Base-by-base conservation (phyloP, 2,329 filamentous ascomycete species). In the Daldinia sp. region DNA sequence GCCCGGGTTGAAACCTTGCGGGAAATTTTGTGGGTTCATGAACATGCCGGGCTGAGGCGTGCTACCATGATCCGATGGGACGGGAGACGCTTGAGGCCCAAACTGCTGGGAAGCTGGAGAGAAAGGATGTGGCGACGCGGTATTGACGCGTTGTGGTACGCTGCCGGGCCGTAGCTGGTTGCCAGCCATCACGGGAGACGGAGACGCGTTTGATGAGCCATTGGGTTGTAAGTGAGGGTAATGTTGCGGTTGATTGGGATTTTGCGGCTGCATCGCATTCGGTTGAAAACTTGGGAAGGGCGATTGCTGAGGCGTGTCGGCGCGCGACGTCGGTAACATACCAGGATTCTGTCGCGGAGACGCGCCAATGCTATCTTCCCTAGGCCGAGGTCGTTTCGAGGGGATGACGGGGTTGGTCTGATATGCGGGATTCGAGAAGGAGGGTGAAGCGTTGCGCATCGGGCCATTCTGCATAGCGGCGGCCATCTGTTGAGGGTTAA, bases 101-200 rank as follows among this genome's bases (percentile, higher is more conserved):
- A 92, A 91, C 73, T 91, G 90, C 70, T 90, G 89, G 29, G 86
- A 84, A 59, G 89, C 88, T 13, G 91, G 91, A 1, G 91, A 94
- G 76, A 96, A 97, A 0, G 93, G 92, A 77, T 95, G 94, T 3
- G 95, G 94, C 29, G 95, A 98, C 41, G 93, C 90, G 45, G 94
- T 97, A 68, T 93, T 90, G 77, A 98, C 92, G 73, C 93, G 84
- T 74, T 93, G 91, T 35, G 90, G 89, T 11, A 90, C 88, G 71
- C 85, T 85, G 73, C 91, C 87, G 30, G 88, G 85, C 65, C 88
- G 86, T 75, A 89, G 82, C 72, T 96, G 94, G 74, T 90, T 93
- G 64, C 87, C 74, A 6, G 73, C 87, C 87, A 97, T 93, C 66
- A 96, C 94, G 25, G 95, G 95, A 5, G 95, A 98, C 9, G 94